Percentiles rank a stretch among this genome's conserved stretches.
phyloP scores from a whole-genome alignment of 2,329 filamentous ascomycete genomes.

The Bipolaris bicolor region DNA sequence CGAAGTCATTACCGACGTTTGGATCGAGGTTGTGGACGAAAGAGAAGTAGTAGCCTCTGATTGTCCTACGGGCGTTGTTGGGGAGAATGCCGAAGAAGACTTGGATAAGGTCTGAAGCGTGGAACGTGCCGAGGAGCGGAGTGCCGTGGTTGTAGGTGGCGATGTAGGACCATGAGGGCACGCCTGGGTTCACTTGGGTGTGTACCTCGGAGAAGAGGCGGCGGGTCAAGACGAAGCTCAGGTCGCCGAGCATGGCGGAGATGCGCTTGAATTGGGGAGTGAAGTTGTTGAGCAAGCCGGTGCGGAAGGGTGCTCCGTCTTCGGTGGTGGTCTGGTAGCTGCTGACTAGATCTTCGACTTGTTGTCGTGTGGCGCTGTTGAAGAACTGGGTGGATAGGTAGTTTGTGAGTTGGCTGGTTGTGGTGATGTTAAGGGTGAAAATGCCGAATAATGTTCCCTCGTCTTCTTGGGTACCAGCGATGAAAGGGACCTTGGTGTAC shows the following conservation, averaged over 20 bases:
- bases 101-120: conserved; percentile 71
- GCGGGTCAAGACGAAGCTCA: conserved; percentile 75
- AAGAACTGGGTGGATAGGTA: conserved; percentile 71
- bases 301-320: conserved; percentile 75
- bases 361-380: conserved; percentile 57
- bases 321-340: conserved; percentile 65
- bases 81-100: conserved; percentile 70
- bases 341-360: conserved; percentile 63
- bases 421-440: conserved; percentile 72
- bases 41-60: conserved; percentile 73
- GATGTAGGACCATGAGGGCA: conserved; percentile 77
- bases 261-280: conserved; percentile 81
- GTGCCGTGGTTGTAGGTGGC: conserved; percentile 73
- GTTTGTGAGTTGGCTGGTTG: conserved; percentile 61
- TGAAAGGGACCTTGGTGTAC: conserved; percentile 66
- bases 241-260: conserved; percentile 75
- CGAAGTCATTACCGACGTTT: conserved; percentile 59
- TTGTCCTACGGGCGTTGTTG: conserved; percentile 65
- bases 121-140: conserved; percentile 76
- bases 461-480: conserved; percentile 78
- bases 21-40: conserved; percentile 76
- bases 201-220: conserved; percentile 65
- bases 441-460: conserved; percentile 78
- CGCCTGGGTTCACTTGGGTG: conserved; percentile 57
- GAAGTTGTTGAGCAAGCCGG: conserved; percentile 69